Percentiles rank a stretch among this genome's conserved stretches.
These are phyloP conservation scores for Scalesia atractyloides DNA, from an alignment of 129 eudicot species.

Conservation along the genomic window DNA sequence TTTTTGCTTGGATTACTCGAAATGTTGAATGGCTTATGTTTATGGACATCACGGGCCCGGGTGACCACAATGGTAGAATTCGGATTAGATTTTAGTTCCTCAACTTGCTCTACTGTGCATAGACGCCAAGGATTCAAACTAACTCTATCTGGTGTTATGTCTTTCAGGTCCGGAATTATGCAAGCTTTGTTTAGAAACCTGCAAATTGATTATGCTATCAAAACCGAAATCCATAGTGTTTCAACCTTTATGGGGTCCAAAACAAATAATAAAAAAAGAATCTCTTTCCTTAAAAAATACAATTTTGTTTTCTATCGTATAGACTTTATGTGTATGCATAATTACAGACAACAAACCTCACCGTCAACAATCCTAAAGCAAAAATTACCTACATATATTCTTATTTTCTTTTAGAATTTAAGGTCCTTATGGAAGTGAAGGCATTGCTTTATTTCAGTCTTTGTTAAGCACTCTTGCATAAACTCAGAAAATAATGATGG, in stretches of 20 bases:
- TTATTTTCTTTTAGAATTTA: too few species aligned
- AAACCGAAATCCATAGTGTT: not conserved
- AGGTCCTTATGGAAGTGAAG: too few species aligned
- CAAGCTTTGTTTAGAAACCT: conserved; percentile 49
- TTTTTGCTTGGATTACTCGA: conserved; percentile 31
- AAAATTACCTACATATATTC: too few species aligned
- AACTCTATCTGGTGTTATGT: conserved; percentile 23
- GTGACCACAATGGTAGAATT: conserved; percentile 44
- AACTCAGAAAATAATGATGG: not conserved
- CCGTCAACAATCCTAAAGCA: too few species aligned
- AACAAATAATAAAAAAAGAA: too few species aligned
- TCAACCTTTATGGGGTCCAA: too few species aligned
- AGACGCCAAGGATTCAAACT: conserved; percentile 33
- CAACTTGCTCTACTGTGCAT: conserved; percentile 42
- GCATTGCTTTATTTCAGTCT: too few species aligned
- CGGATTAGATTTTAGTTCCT: conserved; percentile 45
- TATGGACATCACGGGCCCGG: conserved; percentile 38
- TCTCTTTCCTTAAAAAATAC: too few species aligned
- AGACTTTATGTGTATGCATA: too few species aligned
- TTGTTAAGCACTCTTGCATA: too few species aligned
- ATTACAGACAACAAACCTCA: too few species aligned
- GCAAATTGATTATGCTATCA: not conserved
- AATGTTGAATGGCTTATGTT: conserved; percentile 30
- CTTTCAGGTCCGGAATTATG: conserved; percentile 30
- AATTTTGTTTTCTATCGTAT: too few species aligned